Base-by-base conservation (phyloP, 2,329 filamentous ascomycete species). In the Ceratocystis ficicola region DNA sequence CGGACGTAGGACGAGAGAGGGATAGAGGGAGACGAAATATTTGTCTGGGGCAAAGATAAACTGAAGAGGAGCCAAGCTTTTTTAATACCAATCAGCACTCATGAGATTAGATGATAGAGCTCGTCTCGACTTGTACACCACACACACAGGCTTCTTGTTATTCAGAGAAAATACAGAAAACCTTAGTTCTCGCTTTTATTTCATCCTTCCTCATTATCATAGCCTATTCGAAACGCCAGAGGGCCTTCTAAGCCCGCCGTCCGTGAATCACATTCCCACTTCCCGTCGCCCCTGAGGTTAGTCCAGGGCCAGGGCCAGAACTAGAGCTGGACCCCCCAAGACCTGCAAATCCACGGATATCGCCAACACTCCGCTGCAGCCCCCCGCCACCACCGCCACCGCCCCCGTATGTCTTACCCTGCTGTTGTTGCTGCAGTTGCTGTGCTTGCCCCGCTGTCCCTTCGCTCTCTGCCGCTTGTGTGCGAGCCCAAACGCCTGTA, bases 1-100 rank as follows among this genome's bases (percentile, higher is more conserved):
- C 83, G 89, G 74, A 86, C 87, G n/a, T 90, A 77, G 57, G 28
- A n/a, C 4, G 6, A 10, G 25, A 17, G 10, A 44, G 32, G 25
- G 20, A 60, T 20, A 46, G 30, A 64, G 12, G 44, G 28, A 15
- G 12, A 41, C 4, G 1, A 41, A 15, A 41, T 15, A 15, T 41
- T 4, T 41, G 3, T 41, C 3, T 4, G 36, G 36, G 36, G 12
- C 36, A 41, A 41, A 41, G 36, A 4, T 4, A 4, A 41, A 41
- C 10, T 41, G 1, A 41, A 41, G 36, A 41, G 36, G 36, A 41
- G 36, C 36, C 36, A 15, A 15, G 36, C 36, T 41, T 41, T 41
- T 41, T 41, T 41, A 41, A 41, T 41, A 15, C 36, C 36, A 15
- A 15, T 41, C 10, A 41, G 36, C 10, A 41, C 36, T 41, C 36